These are phyloP conservation scores for Lactarius hatsudake DNA, from an alignment of 768 basidiomycete species.

Conservation along the genomic window DNA sequence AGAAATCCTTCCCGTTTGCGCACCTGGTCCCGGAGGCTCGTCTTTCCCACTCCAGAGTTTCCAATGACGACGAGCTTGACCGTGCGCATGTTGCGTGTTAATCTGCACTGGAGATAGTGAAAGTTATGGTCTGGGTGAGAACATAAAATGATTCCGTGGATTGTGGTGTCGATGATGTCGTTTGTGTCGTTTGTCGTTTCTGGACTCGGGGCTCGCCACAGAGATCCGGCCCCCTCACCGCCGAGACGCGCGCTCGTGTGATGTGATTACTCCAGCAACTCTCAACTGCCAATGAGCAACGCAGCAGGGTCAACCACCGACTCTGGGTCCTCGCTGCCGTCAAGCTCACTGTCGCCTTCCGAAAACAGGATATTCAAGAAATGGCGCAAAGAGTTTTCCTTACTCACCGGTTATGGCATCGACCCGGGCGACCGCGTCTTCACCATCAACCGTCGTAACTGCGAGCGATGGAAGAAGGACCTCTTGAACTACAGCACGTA, in stretches of 20 bases:
- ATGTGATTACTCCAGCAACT: not conserved
- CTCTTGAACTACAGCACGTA: constrained; percentile 48
- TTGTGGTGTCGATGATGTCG: not conserved
- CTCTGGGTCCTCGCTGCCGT: not conserved
- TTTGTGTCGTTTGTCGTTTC: not conserved
- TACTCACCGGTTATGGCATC: constrained; percentile 52
- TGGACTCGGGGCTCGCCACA: not conserved
- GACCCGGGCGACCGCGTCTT: constrained; percentile 42
- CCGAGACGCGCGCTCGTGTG: not conserved
- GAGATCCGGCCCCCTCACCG: not conserved
- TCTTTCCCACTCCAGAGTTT: constrained; percentile 82
- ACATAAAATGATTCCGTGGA: constrained; percentile 2
- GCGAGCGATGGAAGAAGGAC: constrained; percentile 52
- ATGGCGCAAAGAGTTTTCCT: constrained; percentile 50
- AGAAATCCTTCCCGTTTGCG: constrained; percentile 27
- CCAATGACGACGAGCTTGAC: constrained; percentile 83
- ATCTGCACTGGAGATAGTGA: not conserved
- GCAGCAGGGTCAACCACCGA: not conserved
- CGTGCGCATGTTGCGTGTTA: constrained; percentile 49
- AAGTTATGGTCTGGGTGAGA: not conserved
- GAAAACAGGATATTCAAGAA: constrained; percentile 40
- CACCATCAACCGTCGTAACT: constrained; percentile 41
- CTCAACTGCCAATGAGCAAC: not conserved
- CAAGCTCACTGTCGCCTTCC: constrained; percentile 20
- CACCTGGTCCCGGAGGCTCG: constrained; percentile 72